phyloP scores from a whole-genome alignment of 2,329 filamentous ascomycete species.

The Furcasterigmium furcatum region DNA sequence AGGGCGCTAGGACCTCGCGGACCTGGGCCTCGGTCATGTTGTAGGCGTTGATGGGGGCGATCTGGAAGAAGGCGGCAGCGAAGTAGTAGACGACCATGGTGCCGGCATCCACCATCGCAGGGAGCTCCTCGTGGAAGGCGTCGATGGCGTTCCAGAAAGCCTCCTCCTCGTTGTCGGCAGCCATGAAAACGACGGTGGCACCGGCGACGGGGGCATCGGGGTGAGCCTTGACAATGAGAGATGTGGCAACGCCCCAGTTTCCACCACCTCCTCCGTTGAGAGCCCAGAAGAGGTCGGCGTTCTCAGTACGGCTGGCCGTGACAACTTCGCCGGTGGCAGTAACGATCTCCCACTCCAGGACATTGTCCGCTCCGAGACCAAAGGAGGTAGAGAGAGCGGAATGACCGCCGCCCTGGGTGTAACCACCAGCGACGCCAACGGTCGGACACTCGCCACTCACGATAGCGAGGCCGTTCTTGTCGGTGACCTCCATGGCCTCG shows the following conservation, averaged over 20 bases:
- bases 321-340: constrained; percentile 38
- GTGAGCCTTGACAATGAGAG: constrained; percentile 29
- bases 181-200: constrained; percentile 21
- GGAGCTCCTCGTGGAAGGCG: constrained; percentile 29
- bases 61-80: constrained; percentile 40
- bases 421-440: constrained; percentile 23
- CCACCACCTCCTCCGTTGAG: constrained; percentile 41
- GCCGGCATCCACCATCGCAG: constrained; percentile 45
- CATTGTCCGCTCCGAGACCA: constrained; percentile 42
- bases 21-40: constrained; percentile 39
- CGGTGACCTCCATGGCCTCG: constrained; percentile 48
- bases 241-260: constrained; percentile 40
- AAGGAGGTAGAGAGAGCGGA: constrained; percentile 40
- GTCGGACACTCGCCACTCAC: constrained; percentile 51
- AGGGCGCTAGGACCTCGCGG: constrained; percentile 39
- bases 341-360: constrained; percentile 47
- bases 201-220: constrained; percentile 27
- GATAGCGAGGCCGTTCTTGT: constrained; percentile 41
- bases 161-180: constrained; percentile 18
- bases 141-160: constrained; percentile 28
- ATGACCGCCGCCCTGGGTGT: constrained; percentile 41
- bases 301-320: constrained; percentile 31
- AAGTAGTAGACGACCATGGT: constrained; percentile 46
- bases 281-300: constrained; percentile 48
- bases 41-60: constrained; percentile 44